Conservation (phyloP, 2,329 filamentous ascomycete genomes). For the Colletotrichum filicis region DNA sequence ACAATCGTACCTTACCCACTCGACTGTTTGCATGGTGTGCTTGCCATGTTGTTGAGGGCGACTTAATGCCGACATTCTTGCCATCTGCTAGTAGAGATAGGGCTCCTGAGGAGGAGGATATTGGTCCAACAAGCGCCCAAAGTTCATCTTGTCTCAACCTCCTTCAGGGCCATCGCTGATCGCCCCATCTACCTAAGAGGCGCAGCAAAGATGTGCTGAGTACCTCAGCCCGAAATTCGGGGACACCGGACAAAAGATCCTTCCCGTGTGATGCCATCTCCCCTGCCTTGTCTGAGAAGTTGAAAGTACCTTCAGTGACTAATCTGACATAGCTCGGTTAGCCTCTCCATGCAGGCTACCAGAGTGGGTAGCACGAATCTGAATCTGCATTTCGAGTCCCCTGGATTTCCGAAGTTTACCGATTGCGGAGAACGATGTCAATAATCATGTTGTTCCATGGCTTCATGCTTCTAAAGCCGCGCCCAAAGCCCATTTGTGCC, state of each 20-base stretch:
- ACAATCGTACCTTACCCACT: background rate
- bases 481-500: background rate
- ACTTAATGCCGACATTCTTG: background rate
- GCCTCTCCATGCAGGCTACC: background rate
- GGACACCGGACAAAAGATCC: background rate
- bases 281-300: background rate
- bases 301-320: background rate
- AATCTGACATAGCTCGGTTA: background rate
- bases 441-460: background rate
- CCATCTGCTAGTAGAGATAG: background rate
- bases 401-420: background rate
- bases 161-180: background rate
- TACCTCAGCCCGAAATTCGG: background rate
- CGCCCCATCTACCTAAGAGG: too few species aligned
- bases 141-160: background rate
- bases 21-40: background rate
- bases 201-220: background rate
- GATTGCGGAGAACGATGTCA: background rate
- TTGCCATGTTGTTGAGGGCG: background rate
- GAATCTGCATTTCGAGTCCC: background rate
- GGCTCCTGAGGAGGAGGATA: background rate
- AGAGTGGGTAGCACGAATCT: background rate
- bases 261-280: background rate
- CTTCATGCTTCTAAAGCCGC: background rate
- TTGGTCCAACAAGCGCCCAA: background rate